A percentile compares a stretch with the other conserved stretches of the same genome.
Evolutionary conservation across 495 filamentous ascomycete species (phyloP).

Genomic region (Baudoinia panamericana): DNA sequence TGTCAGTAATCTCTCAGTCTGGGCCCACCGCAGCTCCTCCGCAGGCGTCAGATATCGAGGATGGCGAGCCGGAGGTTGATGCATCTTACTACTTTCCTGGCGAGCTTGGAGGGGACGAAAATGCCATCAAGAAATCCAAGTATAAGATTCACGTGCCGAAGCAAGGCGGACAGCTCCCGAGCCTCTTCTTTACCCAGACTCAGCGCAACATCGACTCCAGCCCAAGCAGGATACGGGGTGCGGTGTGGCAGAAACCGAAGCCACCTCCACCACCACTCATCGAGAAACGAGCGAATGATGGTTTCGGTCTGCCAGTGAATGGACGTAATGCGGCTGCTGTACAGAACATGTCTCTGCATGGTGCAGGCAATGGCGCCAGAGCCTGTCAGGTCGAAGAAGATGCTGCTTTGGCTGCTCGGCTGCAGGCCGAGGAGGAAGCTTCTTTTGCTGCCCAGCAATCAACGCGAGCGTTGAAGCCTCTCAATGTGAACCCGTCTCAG

Average conservation of each 20-base stretch:
- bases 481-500: background rate
- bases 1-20: background rate
- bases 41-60: background rate
- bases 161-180: conserved; percentile 14
- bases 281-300: background rate
- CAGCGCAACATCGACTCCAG: conserved; percentile 20
- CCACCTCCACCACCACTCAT: conserved; percentile 15
- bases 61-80: background rate
- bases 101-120: conserved; percentile 8
- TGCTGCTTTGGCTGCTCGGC: conserved; percentile 11
- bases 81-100: conserved; percentile 16
- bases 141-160: conserved; percentile 25
- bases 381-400: conserved; percentile 1
- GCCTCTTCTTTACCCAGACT: conserved; percentile 25
- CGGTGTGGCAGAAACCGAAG: conserved; percentile 26
- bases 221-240: conserved; percentile 25
- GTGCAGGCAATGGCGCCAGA: background rate
- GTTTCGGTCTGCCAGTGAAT: background rate
- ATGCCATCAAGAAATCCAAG: conserved; percentile 13
- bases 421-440: conserved; percentile 18
- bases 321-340: background rate
- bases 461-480: conserved; percentile 8
- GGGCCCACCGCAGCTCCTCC: background rate
- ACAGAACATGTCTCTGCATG: background rate
- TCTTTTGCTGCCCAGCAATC: background rate